Percentiles rank a stretch among this genome's conserved stretches.
Evolutionary conservation across 495 filamentous ascomycete species (phyloP).

Genomic region (Glarea lozoyensis): DNA sequence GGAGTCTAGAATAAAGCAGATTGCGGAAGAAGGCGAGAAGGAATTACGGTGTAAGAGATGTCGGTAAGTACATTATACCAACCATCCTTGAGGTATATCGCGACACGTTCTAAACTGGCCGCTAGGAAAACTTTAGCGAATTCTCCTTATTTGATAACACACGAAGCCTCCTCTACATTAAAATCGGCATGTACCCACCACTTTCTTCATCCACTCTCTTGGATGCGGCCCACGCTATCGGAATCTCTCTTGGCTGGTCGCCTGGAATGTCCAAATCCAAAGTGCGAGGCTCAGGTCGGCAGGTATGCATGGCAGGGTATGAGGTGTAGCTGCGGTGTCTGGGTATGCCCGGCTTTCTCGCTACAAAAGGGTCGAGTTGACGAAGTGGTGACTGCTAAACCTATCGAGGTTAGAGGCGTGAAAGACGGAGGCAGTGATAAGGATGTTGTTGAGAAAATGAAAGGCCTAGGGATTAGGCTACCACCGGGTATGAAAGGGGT

Average conservation of each 20-base stretch:
- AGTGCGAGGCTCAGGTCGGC: constrained; percentile 73
- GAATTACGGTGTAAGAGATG: constrained; percentile 37
- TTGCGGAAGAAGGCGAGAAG: constrained; percentile 19
- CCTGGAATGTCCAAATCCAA: constrained; percentile 67
- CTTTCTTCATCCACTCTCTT: constrained; percentile 82
- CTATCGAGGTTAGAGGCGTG: too few species aligned
- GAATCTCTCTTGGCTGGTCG: constrained; percentile 71
- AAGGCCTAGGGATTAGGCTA: constrained; percentile 14
- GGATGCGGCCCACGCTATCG: constrained; percentile 81
- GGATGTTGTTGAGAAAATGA: neutral
- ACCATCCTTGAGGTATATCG: neutral
- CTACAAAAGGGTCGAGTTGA: constrained; percentile 76
- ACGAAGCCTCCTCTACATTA: constrained; percentile 22
- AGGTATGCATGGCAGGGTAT: constrained; percentile 95
- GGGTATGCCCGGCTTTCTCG: constrained; percentile 87
- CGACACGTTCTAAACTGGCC: constrained; percentile 4
- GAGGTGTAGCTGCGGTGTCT: constrained; percentile 81
- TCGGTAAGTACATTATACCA: too few species aligned
- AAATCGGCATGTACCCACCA: constrained; percentile 61
- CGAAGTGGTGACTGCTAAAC: too few species aligned
- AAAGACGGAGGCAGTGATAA: neutral
- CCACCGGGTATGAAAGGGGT: constrained; percentile 18
- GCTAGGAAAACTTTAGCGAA: constrained; percentile 53
- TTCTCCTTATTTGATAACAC: constrained; percentile 49
- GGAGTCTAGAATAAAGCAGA: constrained; percentile 34